Evolutionary conservation across 257 asterid genomes (phyloP).

Genomic region (Solanum appendiculatum): DNA sequence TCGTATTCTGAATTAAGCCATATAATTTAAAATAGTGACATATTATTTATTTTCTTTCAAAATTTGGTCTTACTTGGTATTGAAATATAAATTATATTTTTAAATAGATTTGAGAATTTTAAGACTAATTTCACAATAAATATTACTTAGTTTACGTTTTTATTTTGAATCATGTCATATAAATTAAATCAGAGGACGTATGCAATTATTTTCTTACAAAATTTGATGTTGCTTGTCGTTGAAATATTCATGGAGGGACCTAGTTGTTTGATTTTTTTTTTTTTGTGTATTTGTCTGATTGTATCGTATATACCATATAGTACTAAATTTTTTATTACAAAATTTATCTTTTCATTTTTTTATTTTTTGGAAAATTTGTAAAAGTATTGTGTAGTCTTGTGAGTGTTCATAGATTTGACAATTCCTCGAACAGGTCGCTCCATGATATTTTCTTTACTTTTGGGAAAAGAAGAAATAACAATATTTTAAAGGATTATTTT

Average conservation of each 20-base stretch:
- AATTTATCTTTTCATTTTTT: neutral
- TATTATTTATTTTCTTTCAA: no score
- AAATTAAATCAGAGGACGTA: neutral
- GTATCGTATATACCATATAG: neutral
- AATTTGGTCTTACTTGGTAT: neutral
- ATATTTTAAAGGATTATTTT: neutral
- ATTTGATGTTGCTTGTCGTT: neutral
- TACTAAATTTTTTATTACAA: no score
- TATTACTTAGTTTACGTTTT: neutral
- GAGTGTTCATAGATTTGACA: slow-evolving; percentile 2
- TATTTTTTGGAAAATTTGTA: neutral
- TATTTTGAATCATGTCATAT: neutral
- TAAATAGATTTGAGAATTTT: no score
- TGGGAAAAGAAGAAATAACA: neutral
- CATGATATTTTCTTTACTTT: neutral
- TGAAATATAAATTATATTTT: neutral
- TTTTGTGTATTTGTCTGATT: neutral
- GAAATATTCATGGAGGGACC: neutral
- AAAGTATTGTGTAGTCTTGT: neutral
- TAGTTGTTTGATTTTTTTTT: rapidly evolving
- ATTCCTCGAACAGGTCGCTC: slow-evolving; percentile 4
- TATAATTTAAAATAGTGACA: neutral
- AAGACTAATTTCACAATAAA: neutral
- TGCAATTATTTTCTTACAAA: neutral
- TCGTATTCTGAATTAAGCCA: neutral